Conservation (phyloP, 202 grass and related monocot genomes). For the Elaeis oleifera region DNA sequence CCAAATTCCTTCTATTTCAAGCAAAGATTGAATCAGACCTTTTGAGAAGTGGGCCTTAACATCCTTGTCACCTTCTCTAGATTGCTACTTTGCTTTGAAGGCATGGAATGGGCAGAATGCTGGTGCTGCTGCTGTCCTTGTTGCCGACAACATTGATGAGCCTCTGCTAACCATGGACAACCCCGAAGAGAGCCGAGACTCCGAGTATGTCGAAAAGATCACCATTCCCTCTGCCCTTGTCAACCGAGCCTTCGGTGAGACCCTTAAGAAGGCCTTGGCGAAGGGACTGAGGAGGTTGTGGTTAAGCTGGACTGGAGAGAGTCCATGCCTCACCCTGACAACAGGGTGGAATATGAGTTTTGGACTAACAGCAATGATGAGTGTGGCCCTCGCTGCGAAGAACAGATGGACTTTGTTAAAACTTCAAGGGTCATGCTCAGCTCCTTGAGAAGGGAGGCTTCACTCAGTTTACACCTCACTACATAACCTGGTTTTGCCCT, state of each 20-base stretch:
- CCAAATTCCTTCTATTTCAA: slow-evolving; percentile 13
- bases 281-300: slow-evolving; percentile 27
- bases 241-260: slow-evolving; percentile 30
- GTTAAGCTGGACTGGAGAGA: slow-evolving; percentile 72
- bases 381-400: slow-evolving; percentile 68
- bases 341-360: slow-evolving; percentile 84
- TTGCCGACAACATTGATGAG: slow-evolving; percentile 61
- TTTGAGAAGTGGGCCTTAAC: not conserved
- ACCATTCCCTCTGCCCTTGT: slow-evolving; percentile 71
- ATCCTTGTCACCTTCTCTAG: slow-evolving; percentile 19
- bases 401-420: slow-evolving; percentile 65
- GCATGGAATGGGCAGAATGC: slow-evolving; percentile 78
- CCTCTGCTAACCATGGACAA: slow-evolving; percentile 78
- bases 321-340: slow-evolving; percentile 82
- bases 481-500: slow-evolving; percentile 93
- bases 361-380: slow-evolving; percentile 99
- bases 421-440: slow-evolving; percentile 74
- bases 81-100: slow-evolving; percentile 93
- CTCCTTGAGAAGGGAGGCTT: slow-evolving; percentile 59
- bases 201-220: slow-evolving; percentile 59
- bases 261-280: slow-evolving; percentile 34
- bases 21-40: slow-evolving; percentile 21
- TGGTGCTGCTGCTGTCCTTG: slow-evolving; percentile 70
- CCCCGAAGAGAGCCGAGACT: slow-evolving; percentile 49
- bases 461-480: slow-evolving; percentile 80